Percentiles rank a stretch among this genome's conserved stretches.
Evolutionary conservation across 1,284 basidiomycete species (phyloP).

Genomic region (Malassezia equina): DNA sequence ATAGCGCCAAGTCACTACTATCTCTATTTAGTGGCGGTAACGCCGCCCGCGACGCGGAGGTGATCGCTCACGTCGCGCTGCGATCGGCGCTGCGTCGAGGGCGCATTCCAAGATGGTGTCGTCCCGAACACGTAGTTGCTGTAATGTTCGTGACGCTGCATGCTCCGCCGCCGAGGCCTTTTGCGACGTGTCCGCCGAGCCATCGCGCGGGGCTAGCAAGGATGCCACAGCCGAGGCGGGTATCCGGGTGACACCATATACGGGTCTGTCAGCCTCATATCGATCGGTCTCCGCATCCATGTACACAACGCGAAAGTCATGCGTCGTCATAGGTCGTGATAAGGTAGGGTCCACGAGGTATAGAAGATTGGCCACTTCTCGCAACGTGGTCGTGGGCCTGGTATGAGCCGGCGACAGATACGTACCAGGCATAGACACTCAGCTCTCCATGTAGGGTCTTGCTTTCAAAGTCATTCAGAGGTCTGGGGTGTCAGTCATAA

Average conservation of each 20-base stretch:
- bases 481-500: constrained; percentile 2
- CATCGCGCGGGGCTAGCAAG: constrained; percentile 12
- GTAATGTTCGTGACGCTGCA: constrained; percentile 21
- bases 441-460: constrained; percentile 19
- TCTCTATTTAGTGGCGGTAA: not conserved
- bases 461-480: constrained; percentile 22
- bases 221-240: constrained; percentile 14
- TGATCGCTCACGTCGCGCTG: not conserved
- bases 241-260: constrained; percentile 28
- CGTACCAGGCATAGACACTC: constrained; percentile 30
- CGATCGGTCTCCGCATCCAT: constrained; percentile 8
- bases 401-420: not conserved
- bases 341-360: constrained; percentile 24
- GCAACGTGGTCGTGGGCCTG: constrained; percentile 35
- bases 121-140: constrained; percentile 17
- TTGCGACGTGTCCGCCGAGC: not conserved
- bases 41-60: not conserved
- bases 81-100: not conserved
- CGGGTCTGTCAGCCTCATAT: constrained; percentile 17
- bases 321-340: constrained; percentile 23
- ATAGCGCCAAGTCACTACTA: not conserved
- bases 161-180: constrained; percentile 17
- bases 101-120: constrained; percentile 28
- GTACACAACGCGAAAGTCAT: constrained; percentile 27
- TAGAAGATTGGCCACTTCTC: constrained; percentile 31